These are phyloP conservation scores for Candida nanaspora DNA, from an alignment of 805 yeast genomes.

Conservation along the genomic window DNA sequence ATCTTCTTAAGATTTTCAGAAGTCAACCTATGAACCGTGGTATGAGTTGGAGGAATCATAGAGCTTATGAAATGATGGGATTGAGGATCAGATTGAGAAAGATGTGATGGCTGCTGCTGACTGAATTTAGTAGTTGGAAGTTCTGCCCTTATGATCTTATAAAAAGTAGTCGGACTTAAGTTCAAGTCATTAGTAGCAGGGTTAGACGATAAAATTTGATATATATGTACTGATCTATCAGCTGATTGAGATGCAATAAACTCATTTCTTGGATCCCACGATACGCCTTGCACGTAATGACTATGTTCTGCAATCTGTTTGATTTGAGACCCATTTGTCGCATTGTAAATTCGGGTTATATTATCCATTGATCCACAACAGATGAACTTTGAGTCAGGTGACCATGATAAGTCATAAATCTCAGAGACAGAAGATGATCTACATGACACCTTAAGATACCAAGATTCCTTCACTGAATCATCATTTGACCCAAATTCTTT, in stretches of 20 bases:
- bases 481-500: constrained; percentile 55
- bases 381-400: constrained; percentile 70
- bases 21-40: constrained; percentile 8
- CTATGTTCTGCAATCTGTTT: constrained; percentile 63
- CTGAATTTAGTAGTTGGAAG: constrained; percentile 30
- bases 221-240: constrained; percentile 76
- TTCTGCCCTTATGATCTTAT: constrained; percentile 52
- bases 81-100: constrained; percentile 1
- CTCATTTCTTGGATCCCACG: constrained; percentile 87
- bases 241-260: constrained; percentile 84
- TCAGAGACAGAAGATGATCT: constrained; percentile 60
- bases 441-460: constrained; percentile 59
- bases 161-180: constrained; percentile 34
- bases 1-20: constrained; percentile 14
- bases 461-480: constrained; percentile 56
- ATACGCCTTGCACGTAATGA: constrained; percentile 92
- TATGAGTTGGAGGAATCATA: constrained; percentile 2
- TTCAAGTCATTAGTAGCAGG: constrained; percentile 16
- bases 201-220: constrained; percentile 28
- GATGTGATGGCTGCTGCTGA: constrained; percentile 2
- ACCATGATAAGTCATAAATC: constrained; percentile 89
- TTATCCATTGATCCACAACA: constrained; percentile 94
- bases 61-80: neutral
- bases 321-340: constrained; percentile 47
- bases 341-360: constrained; percentile 60